A percentile compares a stretch with the other conserved stretches of the same genome.
Conservation (phyloP, 352 stramenopile genomes). For the Globisporangium emineosum region DNA sequence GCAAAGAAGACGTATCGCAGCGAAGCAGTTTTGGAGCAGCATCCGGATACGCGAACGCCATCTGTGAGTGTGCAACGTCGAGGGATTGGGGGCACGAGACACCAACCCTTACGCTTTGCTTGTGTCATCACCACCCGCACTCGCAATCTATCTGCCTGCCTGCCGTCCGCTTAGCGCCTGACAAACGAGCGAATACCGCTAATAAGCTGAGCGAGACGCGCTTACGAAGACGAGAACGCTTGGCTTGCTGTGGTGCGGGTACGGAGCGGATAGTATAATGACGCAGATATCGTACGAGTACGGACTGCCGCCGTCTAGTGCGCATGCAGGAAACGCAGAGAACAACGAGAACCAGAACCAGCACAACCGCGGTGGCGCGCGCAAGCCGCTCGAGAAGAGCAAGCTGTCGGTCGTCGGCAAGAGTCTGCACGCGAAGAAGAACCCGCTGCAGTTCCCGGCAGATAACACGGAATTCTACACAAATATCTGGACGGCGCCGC, state of each 20-base stretch:
- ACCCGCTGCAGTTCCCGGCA: conserved; percentile 11
- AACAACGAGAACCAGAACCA: not conserved
- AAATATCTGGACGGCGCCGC: conserved; percentile 64
- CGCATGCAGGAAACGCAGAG: not conserved
- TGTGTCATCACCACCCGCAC: not conserved
- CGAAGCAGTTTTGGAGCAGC: not conserved
- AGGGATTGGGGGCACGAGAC: not conserved
- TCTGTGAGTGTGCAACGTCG: not conserved
- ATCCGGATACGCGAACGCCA: not conserved
- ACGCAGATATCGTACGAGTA: conserved; percentile 19
- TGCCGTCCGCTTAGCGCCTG: not conserved
- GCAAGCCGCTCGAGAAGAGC: conserved; percentile 61
- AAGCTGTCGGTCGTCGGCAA: conserved; percentile 38
- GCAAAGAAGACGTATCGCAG: not conserved
- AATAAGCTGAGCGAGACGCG: not conserved
- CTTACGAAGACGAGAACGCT: not conserved
- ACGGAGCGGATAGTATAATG: not conserved
- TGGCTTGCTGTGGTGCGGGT: not conserved
- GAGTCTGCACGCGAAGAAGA: conserved; percentile 41
- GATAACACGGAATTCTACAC: conserved; percentile 81
- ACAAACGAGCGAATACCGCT: not conserved
- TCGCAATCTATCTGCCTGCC: not conserved
- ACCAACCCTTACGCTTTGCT: not conserved
- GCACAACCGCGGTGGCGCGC: conserved; percentile 16
- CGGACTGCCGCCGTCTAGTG: not conserved